A percentile compares a stretch with the other conserved stretches of the same genome.
Evolutionary conservation across 495 filamentous ascomycete species (phyloP).

Genomic region (Trichoderma orchidacearum): DNA sequence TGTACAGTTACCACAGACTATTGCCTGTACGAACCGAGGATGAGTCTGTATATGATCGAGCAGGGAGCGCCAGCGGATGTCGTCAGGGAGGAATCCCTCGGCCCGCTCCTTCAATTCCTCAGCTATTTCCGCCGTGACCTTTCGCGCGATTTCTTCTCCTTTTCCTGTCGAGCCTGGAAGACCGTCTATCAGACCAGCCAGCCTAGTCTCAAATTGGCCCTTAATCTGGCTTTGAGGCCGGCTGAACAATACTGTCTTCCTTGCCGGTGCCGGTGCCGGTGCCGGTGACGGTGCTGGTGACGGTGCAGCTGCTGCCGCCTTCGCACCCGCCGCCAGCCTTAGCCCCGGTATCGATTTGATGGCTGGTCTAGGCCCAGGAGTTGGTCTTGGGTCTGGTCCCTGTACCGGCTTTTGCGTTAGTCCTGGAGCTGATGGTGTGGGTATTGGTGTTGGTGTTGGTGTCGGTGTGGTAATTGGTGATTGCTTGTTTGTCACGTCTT

Average conservation of each 20-base stretch:
- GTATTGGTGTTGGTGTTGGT: not conserved
- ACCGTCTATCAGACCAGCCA: not conserved
- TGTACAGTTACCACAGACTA: not conserved
- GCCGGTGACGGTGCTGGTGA: not conserved
- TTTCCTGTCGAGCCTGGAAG: not conserved
- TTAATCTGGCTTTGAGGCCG: not conserved
- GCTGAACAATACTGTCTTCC: not conserved
- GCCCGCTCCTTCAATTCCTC: not conserved
- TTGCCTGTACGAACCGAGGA: not conserved
- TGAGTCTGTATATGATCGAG: not conserved
- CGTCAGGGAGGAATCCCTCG: constrained; percentile 1
- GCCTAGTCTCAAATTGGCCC: not conserved
- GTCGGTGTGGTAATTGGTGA: not conserved
- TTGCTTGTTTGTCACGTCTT: too few species aligned
- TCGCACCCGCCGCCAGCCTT: too few species aligned
- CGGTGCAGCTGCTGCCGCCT: too few species aligned
- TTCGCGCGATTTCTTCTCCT: not conserved
- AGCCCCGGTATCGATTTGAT: too few species aligned
- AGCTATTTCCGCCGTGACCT: not conserved
- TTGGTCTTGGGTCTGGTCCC: not conserved
- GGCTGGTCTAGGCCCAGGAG: not conserved
- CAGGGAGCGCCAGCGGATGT: not conserved
- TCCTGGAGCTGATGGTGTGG: not conserved
- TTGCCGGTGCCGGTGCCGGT: not conserved
- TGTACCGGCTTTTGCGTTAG: too few species aligned